Conservation (phyloP, 148 eudicot genomes). For the Vaccinium corymbosum region DNA sequence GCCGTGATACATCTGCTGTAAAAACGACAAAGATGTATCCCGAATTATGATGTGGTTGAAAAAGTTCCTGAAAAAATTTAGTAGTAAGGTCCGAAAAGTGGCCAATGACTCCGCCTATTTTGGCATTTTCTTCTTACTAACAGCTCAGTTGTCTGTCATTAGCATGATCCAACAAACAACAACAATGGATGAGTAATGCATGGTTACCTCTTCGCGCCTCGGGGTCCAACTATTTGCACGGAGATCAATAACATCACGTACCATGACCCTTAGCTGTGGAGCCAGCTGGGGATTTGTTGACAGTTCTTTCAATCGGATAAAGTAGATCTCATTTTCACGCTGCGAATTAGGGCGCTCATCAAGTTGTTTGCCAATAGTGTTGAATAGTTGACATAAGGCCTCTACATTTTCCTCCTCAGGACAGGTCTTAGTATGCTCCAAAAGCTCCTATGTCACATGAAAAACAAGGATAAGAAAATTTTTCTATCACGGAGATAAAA, state of each 20-base stretch:
- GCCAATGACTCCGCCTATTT: too few relatives aligned
- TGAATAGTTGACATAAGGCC: too few relatives aligned
- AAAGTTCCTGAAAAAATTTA: too few relatives aligned
- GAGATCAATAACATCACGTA: conserved; percentile 68
- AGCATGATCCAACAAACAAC: background rate
- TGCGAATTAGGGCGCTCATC: conserved; percentile 67
- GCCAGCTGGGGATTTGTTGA: conserved; percentile 56
- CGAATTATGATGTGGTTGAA: too few relatives aligned
- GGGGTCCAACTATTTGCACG: conserved; percentile 77
- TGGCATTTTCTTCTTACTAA: too few relatives aligned
- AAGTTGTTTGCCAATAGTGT: conserved; percentile 22
- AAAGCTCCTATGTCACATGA: conserved; percentile 52
- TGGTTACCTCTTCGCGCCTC: conserved; percentile 78
- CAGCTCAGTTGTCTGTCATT: background rate
- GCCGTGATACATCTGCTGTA: background rate
- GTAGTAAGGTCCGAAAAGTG: too few relatives aligned
- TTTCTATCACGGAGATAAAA: background rate
- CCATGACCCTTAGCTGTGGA: conserved; percentile 73
- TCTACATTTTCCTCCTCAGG: too few relatives aligned
- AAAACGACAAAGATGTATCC: background rate
- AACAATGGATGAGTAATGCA: background rate
- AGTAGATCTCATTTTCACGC: conserved; percentile 64
- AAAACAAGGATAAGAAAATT: background rate
- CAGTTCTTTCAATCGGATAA: conserved; percentile 64
- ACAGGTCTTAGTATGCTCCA: conserved; percentile 52